A percentile compares a stretch with the other conserved stretches of the same genome.
phyloP scores from a whole-genome alignment of 768 basidiomycete species.

The Exidia glandulosa region DNA sequence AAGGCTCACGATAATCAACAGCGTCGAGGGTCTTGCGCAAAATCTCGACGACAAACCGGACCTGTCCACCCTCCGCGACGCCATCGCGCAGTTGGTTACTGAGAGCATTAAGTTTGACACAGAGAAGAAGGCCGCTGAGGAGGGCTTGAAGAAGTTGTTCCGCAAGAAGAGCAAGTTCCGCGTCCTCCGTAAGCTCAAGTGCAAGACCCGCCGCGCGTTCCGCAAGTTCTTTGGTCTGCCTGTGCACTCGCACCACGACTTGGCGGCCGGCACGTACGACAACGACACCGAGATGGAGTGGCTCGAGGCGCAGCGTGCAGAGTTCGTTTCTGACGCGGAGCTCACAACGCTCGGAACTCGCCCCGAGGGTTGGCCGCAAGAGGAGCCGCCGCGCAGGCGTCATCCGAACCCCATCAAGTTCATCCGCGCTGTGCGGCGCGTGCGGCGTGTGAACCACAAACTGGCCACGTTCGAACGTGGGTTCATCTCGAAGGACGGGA shows the following conservation, averaged over 20 bases:
- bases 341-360: background rate
- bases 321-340: background rate
- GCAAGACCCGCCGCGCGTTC: background rate
- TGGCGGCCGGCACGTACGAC: background rate
- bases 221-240: background rate
- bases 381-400: background rate
- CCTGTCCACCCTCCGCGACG: constrained; percentile 11
- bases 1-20: constrained; percentile 12
- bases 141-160: constrained; percentile 23
- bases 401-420: constrained; percentile 24
- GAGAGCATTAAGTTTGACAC: constrained; percentile 21
- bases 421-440: constrained; percentile 46
- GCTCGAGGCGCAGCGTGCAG: background rate
- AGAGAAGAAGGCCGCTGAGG: constrained; percentile 21
- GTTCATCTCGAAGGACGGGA: constrained; percentile 67
- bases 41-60: constrained; percentile 3
- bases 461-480: constrained; percentile 65
- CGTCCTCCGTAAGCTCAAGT: background rate
- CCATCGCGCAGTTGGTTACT: constrained; percentile 19
- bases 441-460: constrained; percentile 51
- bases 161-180: constrained; percentile 14
- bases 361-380: background rate
- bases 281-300: background rate
- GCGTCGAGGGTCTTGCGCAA: constrained; percentile 38
- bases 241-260: background rate